Evolutionary conservation across 2,329 filamentous ascomycete genomes (phyloP).

Genomic region (Didymella glomerata): DNA sequence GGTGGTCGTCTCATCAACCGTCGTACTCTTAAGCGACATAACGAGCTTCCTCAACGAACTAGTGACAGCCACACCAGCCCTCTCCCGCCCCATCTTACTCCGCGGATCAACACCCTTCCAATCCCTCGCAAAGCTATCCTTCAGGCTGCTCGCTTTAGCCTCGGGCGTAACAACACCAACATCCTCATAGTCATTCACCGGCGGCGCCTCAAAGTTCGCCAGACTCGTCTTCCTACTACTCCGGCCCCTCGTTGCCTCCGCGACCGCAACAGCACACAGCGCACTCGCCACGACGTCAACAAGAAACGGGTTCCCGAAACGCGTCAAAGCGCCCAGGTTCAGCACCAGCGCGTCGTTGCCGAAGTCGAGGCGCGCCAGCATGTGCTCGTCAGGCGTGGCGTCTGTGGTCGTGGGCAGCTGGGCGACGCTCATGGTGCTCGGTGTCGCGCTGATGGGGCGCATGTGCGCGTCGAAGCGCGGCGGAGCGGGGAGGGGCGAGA

Average conservation of each 20-base stretch:
- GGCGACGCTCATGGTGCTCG: constrained; percentile 44
- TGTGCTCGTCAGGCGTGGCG: constrained; percentile 47
- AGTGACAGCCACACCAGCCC: constrained; percentile 29
- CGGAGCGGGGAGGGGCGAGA: constrained; percentile 43
- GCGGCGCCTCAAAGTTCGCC: constrained; percentile 44
- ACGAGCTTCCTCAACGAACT: constrained; percentile 39
- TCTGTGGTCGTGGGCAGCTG: constrained; percentile 50
- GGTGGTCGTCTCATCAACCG: constrained; percentile 12
- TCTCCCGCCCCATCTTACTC: constrained; percentile 32
- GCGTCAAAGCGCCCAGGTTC: constrained; percentile 55
- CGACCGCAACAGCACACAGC: constrained; percentile 56
- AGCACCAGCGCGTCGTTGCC: constrained; percentile 52
- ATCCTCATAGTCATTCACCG: constrained; percentile 35
- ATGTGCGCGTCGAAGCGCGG: constrained; percentile 34
- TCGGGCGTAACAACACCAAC: constrained; percentile 35
- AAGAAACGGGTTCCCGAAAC: constrained; percentile 56
- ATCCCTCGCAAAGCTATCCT: constrained; percentile 44
- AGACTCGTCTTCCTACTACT: constrained; percentile 27
- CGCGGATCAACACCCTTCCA: constrained; percentile 35
- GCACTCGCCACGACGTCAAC: constrained; percentile 56
- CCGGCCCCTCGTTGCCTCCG: constrained; percentile 52
- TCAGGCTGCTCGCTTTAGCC: constrained; percentile 41
- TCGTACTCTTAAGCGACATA: constrained; percentile 27
- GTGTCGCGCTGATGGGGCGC: constrained; percentile 44
- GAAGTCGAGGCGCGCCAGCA: constrained; percentile 57